These are phyloP conservation scores for Astrothelium subdiscretum DNA, from an alignment of 495 filamentous ascomycete genomes.

Conservation along the genomic window DNA sequence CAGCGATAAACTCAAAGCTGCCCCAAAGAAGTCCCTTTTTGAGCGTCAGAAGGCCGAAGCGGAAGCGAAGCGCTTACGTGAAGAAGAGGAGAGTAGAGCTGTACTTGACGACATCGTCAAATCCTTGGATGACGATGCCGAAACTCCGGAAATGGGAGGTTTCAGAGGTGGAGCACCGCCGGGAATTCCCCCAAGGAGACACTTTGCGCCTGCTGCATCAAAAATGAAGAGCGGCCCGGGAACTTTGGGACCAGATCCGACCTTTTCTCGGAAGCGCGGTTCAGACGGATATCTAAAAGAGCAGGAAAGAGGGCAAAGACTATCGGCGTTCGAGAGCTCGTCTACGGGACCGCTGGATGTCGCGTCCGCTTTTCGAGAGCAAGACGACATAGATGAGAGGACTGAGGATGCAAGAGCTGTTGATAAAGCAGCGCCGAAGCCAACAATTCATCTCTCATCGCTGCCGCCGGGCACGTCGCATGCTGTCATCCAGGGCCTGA, in stretches of 20 bases:
- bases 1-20: slow-evolving; percentile 68
- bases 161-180: slow-evolving; percentile 19
- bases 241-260: slow-evolving; percentile 54
- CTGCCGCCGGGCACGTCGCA: slow-evolving; percentile 55
- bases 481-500: slow-evolving; percentile 60
- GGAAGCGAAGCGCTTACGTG: slow-evolving; percentile 77
- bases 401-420: slow-evolving; percentile 39
- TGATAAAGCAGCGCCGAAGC: slow-evolving; percentile 68
- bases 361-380: slow-evolving; percentile 37
- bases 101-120: slow-evolving; percentile 87
- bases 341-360: slow-evolving; percentile 27
- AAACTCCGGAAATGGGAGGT: too few species aligned
- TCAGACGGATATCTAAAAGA: slow-evolving; percentile 39
- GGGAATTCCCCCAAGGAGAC: slow-evolving; percentile 12
- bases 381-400: slow-evolving; percentile 37
- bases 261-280: slow-evolving; percentile 38
- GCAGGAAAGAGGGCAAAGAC: slow-evolving; percentile 31
- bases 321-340: slow-evolving; percentile 48
- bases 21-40: slow-evolving; percentile 79
- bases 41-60: slow-evolving; percentile 88
- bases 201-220: slow-evolving; percentile 15
- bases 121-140: slow-evolving; percentile 67
- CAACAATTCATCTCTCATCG: slow-evolving; percentile 66
- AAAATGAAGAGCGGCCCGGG: slow-evolving; percentile 58
- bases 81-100: slow-evolving; percentile 81